These are phyloP conservation scores for Populus simonii DNA, from an alignment of 345 rosid genomes.

Conservation along the genomic window DNA sequence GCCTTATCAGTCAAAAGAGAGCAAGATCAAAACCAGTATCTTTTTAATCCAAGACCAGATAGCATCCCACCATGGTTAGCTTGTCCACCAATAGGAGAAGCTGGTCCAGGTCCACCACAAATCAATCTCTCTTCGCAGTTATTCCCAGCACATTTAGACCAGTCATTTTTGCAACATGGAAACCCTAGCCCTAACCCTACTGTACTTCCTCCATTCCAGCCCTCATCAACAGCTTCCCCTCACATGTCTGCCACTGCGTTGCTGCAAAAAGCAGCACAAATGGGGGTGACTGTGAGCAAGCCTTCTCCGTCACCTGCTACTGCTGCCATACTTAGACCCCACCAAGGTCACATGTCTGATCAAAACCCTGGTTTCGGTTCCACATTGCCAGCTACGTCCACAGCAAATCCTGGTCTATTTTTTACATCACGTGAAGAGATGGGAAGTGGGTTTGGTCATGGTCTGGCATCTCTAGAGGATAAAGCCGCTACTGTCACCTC, in stretches of 20 bases:
- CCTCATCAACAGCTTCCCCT: slow-evolving; percentile 11
- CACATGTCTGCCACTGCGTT: slow-evolving; percentile 52
- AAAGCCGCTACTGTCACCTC: slow-evolving; percentile 34
- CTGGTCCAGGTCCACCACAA: slow-evolving; percentile 2
- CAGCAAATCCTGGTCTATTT: slow-evolving; percentile 24
- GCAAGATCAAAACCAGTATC: slow-evolving; percentile 25
- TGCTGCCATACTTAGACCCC: slow-evolving; percentile 20
- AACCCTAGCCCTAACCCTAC: slow-evolving; percentile 34
- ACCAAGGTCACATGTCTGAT: slow-evolving; percentile 28
- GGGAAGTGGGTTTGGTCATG: slow-evolving; percentile 24
- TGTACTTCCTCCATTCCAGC: slow-evolving; percentile 20
- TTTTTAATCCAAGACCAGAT: slow-evolving; percentile 13
- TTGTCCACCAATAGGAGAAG: slow-evolving; percentile 4
- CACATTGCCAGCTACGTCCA: slow-evolving; percentile 7
- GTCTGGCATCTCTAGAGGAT: slow-evolving; percentile 32
- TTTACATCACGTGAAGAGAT: slow-evolving; percentile 40
- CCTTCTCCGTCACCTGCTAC: slow-evolving; percentile 14
- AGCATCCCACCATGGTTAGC: slow-evolving; percentile 32
- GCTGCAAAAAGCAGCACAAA: slow-evolving; percentile 44
- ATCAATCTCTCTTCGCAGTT: slow-evolving; percentile 20
- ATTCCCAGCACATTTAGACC: slow-evolving; percentile 19
- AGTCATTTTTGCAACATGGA: slow-evolving; percentile 13
- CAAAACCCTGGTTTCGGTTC: slow-evolving; percentile 12
- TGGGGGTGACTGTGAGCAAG: slow-evolving; percentile 41
- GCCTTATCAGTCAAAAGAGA: slow-evolving; percentile 37